Evolutionary conservation across 2,329 filamentous ascomycete species (phyloP).

Genomic region (Whalleya microplaca): DNA sequence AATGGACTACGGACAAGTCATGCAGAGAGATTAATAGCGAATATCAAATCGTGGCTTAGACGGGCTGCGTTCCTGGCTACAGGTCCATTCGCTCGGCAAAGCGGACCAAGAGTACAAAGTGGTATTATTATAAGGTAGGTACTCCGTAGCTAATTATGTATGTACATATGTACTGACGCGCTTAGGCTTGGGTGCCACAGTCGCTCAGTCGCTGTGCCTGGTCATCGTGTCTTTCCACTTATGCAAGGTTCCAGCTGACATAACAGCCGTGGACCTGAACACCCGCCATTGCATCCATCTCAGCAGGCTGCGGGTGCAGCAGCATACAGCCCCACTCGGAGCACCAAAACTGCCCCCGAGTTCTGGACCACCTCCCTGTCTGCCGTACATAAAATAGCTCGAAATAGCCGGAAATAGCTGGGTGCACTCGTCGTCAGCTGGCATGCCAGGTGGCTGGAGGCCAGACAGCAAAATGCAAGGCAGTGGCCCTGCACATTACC

Average conservation of each 20-base stretch:
- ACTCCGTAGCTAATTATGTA: too few relatives aligned
- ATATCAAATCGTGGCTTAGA: constrained; percentile 6
- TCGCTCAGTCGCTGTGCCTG: not conserved
- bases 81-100: not conserved
- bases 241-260: not conserved
- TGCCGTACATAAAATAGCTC: too few relatives aligned
- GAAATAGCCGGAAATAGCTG: too few relatives aligned
- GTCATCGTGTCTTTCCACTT: not conserved
- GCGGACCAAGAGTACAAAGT: not conserved
- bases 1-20: not conserved
- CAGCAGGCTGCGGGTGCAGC: too few relatives aligned
- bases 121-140: too few relatives aligned
- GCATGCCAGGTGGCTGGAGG: too few relatives aligned
- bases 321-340: too few relatives aligned
- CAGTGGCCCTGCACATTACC: not conserved
- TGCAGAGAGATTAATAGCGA: constrained; percentile 2
- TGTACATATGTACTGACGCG: too few relatives aligned
- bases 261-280: too few relatives aligned
- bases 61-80: not conserved
- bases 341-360: not conserved
- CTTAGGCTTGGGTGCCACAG: not conserved
- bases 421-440: too few relatives aligned
- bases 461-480: not conserved
- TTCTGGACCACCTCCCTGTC: not conserved
- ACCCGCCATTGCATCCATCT: not conserved